Percentiles rank a stretch among this genome's conserved stretches.
Evolutionary conservation across 2,329 filamentous ascomycete species (phyloP).

Genomic region (Graphilbum sp.): DNA sequence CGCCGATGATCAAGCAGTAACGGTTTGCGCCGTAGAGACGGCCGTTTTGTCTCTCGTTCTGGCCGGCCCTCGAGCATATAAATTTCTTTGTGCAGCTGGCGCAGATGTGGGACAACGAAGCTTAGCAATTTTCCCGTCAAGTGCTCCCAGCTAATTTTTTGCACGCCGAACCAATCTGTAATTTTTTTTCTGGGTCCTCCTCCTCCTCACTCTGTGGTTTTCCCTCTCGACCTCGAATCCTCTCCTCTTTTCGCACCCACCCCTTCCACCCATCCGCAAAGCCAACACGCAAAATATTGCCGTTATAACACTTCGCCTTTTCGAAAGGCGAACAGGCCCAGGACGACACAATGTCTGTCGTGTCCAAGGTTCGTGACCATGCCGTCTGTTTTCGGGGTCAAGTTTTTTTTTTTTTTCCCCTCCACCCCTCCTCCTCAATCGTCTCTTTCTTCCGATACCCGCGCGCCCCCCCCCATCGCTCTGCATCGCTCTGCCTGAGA

Average conservation of each 20-base stretch:
- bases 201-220: neutral
- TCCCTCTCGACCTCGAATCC: neutral
- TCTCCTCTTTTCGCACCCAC: neutral
- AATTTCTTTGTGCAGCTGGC: slow-evolving; percentile 1
- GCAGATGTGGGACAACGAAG: slow-evolving; percentile 3
- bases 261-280: slow-evolving; percentile 1
- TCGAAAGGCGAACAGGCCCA: slow-evolving; percentile 32
- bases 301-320: slow-evolving; percentile 23
- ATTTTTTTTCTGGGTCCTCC: slow-evolving; percentile 5
- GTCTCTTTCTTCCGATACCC: too few relatives aligned
- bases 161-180: slow-evolving; percentile 2
- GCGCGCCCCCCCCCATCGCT: too few relatives aligned
- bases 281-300: slow-evolving; percentile 5
- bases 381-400: too few relatives aligned
- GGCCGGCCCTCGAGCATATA: slow-evolving; percentile 1
- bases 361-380: slow-evolving; percentile 35
- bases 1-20: too few relatives aligned
- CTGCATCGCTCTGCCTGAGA: too few relatives aligned
- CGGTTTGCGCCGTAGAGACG: too few relatives aligned
- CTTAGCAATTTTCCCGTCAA: slow-evolving; percentile 3
- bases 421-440: slow-evolving; percentile 54
- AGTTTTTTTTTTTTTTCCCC: slow-evolving; percentile 54
- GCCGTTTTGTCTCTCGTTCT: too few relatives aligned
- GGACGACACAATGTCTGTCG: slow-evolving; percentile 45
- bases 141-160: neutral